Evolutionary conservation across 495 filamentous ascomycete species (phyloP).

Genomic region (Hypoxylon fragiforme): DNA sequence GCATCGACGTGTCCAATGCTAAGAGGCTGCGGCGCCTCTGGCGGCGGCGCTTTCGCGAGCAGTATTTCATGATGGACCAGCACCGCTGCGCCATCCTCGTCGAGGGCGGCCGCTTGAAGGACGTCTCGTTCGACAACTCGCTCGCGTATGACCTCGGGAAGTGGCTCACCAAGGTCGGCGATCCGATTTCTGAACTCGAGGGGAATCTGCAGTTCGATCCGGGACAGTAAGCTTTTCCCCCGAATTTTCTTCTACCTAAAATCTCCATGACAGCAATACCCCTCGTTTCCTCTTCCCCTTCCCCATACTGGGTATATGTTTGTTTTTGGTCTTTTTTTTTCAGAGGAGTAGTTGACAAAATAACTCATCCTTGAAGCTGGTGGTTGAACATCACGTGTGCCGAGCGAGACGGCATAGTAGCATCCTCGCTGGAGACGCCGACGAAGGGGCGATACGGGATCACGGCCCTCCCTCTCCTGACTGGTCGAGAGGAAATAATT

Average conservation of each 20-base stretch:
- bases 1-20: constrained; percentile 29
- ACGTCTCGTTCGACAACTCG: constrained; percentile 34
- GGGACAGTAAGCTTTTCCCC: constrained; percentile 36
- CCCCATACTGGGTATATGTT: no score
- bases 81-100: constrained; percentile 38
- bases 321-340: not conserved
- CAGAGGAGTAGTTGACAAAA: constrained; percentile 11
- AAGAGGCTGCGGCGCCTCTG: constrained; percentile 43
- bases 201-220: constrained; percentile 37
- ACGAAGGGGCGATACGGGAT: constrained; percentile 43
- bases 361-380: constrained; percentile 44
- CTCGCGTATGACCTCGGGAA: constrained; percentile 22
- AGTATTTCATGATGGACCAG: constrained; percentile 48
- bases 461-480: constrained; percentile 46
- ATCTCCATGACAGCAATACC: no score
- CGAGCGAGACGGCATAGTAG: constrained; percentile 51
- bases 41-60: constrained; percentile 41
- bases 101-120: constrained; percentile 38
- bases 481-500: constrained; percentile 45
- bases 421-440: constrained; percentile 36
- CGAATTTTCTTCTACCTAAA: no score
- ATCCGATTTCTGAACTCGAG: constrained; percentile 36
- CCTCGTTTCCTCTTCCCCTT: no score
- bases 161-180: constrained; percentile 33
- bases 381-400: constrained; percentile 54